Conservation (phyloP, 192 early-diverging fungal species). For the Backusella sp. region DNA sequence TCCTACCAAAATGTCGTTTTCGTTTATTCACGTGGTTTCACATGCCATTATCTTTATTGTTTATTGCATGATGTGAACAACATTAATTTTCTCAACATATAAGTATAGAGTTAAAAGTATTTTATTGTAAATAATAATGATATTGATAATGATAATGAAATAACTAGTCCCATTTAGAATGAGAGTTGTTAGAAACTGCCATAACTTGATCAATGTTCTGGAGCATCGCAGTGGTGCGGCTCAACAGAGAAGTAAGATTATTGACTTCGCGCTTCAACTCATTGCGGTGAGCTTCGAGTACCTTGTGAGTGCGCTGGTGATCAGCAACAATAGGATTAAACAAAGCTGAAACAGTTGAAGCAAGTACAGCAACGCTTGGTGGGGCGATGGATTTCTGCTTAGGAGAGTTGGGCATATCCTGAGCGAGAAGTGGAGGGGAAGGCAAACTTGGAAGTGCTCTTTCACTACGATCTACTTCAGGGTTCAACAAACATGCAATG, state of each 20-base stretch:
- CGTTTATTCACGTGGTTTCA: constrained; percentile 8
- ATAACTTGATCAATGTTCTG: constrained; percentile 52
- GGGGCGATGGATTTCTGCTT: constrained; percentile 8
- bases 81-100: neutral
- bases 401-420: constrained; percentile 29
- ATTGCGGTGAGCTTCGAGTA: constrained; percentile 53
- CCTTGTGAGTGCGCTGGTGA: constrained; percentile 35
- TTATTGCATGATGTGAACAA: constrained; percentile 5
- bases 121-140: neutral
- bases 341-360: constrained; percentile 21
- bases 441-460: constrained; percentile 17
- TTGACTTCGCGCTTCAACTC: constrained; percentile 56
- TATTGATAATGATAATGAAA: neutral
- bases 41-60: constrained; percentile 3
- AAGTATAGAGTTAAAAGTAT: neutral
- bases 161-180: constrained; percentile 3
- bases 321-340: neutral
- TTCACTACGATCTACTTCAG: constrained; percentile 9
- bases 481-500: constrained; percentile 30
- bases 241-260: constrained; percentile 49
- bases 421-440: constrained; percentile 31
- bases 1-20: constrained; percentile 1
- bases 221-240: constrained; percentile 52
- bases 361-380: constrained; percentile 34
- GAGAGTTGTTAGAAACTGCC: constrained; percentile 9